Conservation (phyloP, 345 rosid genomes). For the Psidium guajava region DNA sequence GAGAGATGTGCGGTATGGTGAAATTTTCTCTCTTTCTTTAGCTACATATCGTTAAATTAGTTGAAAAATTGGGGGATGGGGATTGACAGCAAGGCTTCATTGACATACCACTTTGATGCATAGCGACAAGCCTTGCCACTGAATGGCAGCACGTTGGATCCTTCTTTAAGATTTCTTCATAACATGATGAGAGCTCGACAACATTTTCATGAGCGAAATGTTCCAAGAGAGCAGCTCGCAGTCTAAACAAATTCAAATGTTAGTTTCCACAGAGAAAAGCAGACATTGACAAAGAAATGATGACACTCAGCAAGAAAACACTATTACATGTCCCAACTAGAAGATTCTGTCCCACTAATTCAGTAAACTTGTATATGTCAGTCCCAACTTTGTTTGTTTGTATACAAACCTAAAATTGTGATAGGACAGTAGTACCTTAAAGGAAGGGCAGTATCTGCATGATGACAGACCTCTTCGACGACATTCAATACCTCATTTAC, state of each 20-base stretch:
- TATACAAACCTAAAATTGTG: neutral
- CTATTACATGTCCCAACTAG: neutral
- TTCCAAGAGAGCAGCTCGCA: slow-evolving; percentile 50
- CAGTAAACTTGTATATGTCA: neutral
- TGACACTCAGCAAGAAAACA: neutral
- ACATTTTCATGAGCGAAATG: slow-evolving; percentile 28
- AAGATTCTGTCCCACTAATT: neutral
- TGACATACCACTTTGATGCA: slow-evolving; percentile 43
- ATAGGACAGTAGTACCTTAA: slow-evolving; percentile 32
- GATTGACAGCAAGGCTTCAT: neutral
- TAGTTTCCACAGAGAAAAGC: neutral
- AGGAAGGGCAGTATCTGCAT: slow-evolving; percentile 33
- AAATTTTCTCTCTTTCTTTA: neutral
- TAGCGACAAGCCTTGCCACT: slow-evolving; percentile 43
- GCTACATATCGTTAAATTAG: neutral
- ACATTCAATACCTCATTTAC: slow-evolving; percentile 46
- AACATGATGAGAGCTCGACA: slow-evolving; percentile 26
- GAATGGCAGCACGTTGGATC: slow-evolving; percentile 55
- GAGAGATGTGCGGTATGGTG: neutral
- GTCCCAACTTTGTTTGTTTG: neutral
- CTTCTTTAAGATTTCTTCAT: slow-evolving; percentile 56
- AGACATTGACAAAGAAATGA: neutral
- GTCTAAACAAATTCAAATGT: slow-evolving; percentile 24
- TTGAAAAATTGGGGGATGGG: neutral
- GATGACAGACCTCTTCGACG: slow-evolving; percentile 39